Evolutionary conservation across 2,329 filamentous ascomycete species (phyloP).

Genomic region (Pseudocercospora vitis): DNA sequence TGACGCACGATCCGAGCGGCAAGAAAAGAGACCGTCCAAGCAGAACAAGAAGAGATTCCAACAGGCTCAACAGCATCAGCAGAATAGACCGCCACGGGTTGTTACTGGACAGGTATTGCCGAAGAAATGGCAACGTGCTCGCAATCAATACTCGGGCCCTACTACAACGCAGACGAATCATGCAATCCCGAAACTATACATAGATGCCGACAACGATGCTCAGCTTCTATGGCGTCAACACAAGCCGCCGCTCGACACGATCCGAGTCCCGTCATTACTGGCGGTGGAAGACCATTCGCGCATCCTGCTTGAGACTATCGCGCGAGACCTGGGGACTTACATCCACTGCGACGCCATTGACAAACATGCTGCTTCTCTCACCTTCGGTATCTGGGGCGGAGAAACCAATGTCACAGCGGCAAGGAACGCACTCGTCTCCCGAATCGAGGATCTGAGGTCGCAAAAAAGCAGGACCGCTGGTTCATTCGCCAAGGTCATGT

Average conservation of each 20-base stretch:
- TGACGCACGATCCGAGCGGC: background rate
- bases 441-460: slow-evolving; percentile 20
- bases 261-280: slow-evolving; percentile 28
- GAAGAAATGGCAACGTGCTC: slow-evolving; percentile 6
- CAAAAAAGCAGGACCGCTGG: background rate
- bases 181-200: slow-evolving; percentile 4
- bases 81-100: background rate
- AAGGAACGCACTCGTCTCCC: slow-evolving; percentile 22
- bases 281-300: slow-evolving; percentile 4
- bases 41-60: background rate
- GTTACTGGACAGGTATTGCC: background rate
- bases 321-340: slow-evolving; percentile 27
- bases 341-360: slow-evolving; percentile 17
- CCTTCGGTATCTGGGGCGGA: slow-evolving; percentile 34
- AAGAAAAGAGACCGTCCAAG: background rate
- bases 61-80: background rate
- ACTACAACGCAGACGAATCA: background rate
- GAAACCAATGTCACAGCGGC: slow-evolving; percentile 20
- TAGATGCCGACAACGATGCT: slow-evolving; percentile 22
- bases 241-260: slow-evolving; percentile 11
- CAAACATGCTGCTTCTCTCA: slow-evolving; percentile 9
- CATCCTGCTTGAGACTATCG: slow-evolving; percentile 17
- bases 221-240: slow-evolving; percentile 25
- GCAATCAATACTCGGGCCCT: background rate
- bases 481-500: slow-evolving; percentile 27